Base-by-base conservation (phyloP, 495 filamentous ascomycete species). In the Aspergillus taichungensis region DNA sequence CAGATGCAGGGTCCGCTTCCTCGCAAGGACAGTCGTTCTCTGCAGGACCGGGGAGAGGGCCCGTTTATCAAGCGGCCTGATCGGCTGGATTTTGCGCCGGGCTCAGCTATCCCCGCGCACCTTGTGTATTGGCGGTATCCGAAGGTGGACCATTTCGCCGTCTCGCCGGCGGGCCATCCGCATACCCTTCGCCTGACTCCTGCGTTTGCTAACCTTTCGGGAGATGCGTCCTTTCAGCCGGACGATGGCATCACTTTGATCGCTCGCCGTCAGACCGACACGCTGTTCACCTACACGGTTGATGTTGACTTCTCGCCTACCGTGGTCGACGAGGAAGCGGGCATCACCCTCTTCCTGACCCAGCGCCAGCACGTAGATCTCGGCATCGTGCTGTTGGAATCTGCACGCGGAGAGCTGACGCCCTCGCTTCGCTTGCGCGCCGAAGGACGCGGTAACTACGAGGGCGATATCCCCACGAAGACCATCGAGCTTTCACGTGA, bases 91-190 rank as follows among this genome's bases (percentile, higher is more conserved):
- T 55, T 55, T 18, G 1, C 29, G 3, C 45, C 45, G 0, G 45
- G 44, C 0, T 39, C 40, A 0, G 14, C 12, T 4, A 46, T 55
- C 18, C 52, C 52, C 12, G 13, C 24, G 6, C 40, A 55, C 37
- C 44, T 55, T 10, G 32, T 51, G 28, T 45, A 48, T 30, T 55
- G 48, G 47, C 45, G 52, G 12, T 37, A 45, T 13, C 48, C 52
- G 1, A 43, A 45, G 3, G 37, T 40, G 1, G 6, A 13, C 6
- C 40, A 30, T 13, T 52, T 34, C 13, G 29, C 14, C 1, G 44
- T 55, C 29, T 51, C 47, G 2, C 48, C 52, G 34, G 13, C 8
- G 0, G 52, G 45, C 6, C 45, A 55, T 31, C 37, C 29, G 3
- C 10, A 46, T 34, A 42, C 41, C 5, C 48, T 55, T 8, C 45